A percentile compares a stretch with the other conserved stretches of the same genome.
Conservation (phyloP, 768 basidiomycete genomes). For the Mycena chlorophos region DNA sequence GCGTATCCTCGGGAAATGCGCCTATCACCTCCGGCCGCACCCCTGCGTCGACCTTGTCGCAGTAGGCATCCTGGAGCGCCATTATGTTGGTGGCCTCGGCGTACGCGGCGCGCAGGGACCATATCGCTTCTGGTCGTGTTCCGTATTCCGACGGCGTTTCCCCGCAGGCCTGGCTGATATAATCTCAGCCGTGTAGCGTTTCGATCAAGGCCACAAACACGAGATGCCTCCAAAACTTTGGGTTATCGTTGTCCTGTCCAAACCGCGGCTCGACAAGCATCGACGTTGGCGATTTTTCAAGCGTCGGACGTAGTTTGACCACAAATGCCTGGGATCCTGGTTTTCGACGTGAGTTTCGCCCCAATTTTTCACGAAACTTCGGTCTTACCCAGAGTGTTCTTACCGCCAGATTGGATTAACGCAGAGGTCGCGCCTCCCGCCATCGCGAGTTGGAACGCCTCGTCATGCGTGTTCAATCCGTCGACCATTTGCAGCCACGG, state of each 20-base stretch:
- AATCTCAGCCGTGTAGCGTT: constrained; percentile 4
- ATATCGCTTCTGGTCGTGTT: constrained; percentile 76
- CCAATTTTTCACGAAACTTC: neutral
- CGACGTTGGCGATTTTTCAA: constrained; percentile 71
- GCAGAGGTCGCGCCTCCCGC: constrained; percentile 88
- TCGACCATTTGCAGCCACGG: constrained; percentile 85
- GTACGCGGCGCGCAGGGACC: constrained; percentile 80
- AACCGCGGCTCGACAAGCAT: constrained; percentile 85
- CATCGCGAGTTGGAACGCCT: constrained; percentile 68
- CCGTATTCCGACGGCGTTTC: constrained; percentile 49
- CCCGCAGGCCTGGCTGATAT: constrained; percentile 61
- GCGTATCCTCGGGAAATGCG: constrained; percentile 66
- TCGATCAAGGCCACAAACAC: constrained; percentile 17
- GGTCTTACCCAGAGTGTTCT: constrained; percentile 66
- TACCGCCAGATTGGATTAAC: constrained; percentile 77
- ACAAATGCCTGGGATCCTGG: constrained; percentile 86
- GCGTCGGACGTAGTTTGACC: constrained; percentile 79
- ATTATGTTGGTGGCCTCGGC: constrained; percentile 69
- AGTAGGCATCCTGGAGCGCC: constrained; percentile 70
- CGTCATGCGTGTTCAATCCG: constrained; percentile 84
- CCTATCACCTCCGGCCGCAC: constrained; percentile 39
- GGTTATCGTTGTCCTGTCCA: constrained; percentile 43
- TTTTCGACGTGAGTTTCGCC: neutral
- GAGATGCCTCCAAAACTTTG: constrained; percentile 77
- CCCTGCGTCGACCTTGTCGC: constrained; percentile 56